These are phyloP conservation scores for Ophiosphaerella herpotricha DNA, from an alignment of 2,329 filamentous ascomycete genomes.

Conservation along the genomic window DNA sequence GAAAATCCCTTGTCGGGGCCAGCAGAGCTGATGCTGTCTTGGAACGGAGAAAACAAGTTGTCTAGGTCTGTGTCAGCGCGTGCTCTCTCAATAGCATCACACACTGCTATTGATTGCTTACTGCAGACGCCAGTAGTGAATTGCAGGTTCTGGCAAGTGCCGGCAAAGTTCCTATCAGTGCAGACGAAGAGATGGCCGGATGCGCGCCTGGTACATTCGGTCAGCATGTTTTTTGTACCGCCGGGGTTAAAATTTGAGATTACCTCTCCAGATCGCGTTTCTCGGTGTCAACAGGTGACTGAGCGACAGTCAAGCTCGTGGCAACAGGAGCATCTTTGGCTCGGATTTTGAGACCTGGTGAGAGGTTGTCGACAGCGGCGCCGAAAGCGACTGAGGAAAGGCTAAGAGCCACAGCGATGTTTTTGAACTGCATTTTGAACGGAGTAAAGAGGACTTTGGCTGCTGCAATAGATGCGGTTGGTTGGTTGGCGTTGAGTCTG, in stretches of 20 bases:
- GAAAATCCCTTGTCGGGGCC: slow-evolving; percentile 2
- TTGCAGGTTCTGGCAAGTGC: slow-evolving; percentile 7
- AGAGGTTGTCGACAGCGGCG: not conserved
- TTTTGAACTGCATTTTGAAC: slow-evolving; percentile 7
- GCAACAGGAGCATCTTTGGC: not conserved
- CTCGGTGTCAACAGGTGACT: not conserved
- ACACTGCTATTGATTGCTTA: not conserved
- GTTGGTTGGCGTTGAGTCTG: no score
- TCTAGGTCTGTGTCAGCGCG: not conserved
- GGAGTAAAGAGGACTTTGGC: no score
- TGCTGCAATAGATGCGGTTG: no score
- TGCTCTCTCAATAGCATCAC: not conserved
- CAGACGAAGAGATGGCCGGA: slow-evolving; percentile 5
- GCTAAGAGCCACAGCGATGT: slow-evolving; percentile 5
- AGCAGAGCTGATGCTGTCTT: slow-evolving; percentile 6
- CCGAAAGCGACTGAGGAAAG: slow-evolving; percentile 1
- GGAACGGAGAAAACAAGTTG: slow-evolving; percentile 2
- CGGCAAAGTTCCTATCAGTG: not conserved
- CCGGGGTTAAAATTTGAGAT: not conserved
- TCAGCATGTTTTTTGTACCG: not conserved
- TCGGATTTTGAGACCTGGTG: slow-evolving; percentile 1
- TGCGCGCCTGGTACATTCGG: slow-evolving; percentile 1
- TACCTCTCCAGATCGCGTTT: slow-evolving; percentile 5
- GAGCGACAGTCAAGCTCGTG: slow-evolving; percentile 1
- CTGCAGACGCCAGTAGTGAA: slow-evolving; percentile 6